These are phyloP conservation scores for Nephromyces sp. DNA, from an alignment of 169 alveolate genomes.

Conservation along the genomic window DNA sequence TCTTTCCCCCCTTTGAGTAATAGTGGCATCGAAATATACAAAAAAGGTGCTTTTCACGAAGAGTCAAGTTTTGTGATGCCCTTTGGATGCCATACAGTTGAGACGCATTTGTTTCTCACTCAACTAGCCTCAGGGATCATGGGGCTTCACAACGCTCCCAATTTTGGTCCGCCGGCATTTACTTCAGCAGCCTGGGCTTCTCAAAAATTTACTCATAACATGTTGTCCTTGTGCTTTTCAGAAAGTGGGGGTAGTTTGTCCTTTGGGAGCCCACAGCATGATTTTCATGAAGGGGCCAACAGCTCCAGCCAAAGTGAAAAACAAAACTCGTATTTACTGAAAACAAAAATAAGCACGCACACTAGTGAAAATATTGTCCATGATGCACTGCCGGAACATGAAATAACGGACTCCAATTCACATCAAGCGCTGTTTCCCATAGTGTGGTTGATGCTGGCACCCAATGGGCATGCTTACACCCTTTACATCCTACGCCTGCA, in stretches of 20 bases:
- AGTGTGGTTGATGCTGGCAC: no score
- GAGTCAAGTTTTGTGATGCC: neutral
- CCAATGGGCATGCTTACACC: neutral
- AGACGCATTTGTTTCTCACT: constrained; percentile 60
- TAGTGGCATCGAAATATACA: no score
- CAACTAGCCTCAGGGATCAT: constrained; percentile 75
- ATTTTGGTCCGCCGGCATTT: constrained; percentile 26
- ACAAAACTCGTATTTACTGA: no score
- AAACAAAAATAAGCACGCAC: no score
- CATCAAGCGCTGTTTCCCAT: no score
- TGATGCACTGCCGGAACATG: no score
- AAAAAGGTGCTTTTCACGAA: neutral
- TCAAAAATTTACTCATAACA: neutral
- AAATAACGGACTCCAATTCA: no score
- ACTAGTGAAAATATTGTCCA: no score
- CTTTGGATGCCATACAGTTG: constrained; percentile 63
- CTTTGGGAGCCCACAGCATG: constrained; percentile 7
- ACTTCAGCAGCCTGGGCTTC: neutral
- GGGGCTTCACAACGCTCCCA: constrained; percentile 45
- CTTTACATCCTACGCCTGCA: neutral
- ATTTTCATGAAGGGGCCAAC: neutral
- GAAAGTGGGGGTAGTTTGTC: constrained; percentile 9
- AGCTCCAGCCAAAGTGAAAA: no score
- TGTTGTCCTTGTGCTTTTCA: constrained; percentile 14
- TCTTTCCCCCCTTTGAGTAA: neutral